Percentiles rank a stretch among this genome's conserved stretches.
phyloP scores from a whole-genome alignment of 78 protist species.

The Speleostelium caveatum region DNA sequence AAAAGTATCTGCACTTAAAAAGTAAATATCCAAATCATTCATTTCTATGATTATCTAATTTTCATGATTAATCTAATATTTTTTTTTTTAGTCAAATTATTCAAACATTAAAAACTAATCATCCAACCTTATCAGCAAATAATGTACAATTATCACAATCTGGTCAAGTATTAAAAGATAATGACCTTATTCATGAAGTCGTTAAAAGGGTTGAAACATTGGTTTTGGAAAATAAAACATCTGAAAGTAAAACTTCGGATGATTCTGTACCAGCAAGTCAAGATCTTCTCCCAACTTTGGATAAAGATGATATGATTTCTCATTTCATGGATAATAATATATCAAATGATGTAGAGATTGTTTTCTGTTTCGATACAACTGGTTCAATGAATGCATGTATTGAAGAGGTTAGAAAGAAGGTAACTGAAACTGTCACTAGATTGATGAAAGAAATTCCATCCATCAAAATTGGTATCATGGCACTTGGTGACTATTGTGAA shows the following conservation, averaged over 20 bases:
- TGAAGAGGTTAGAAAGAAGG: constrained; percentile 56
- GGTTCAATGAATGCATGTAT: constrained; percentile 59
- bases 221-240: background rate
- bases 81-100: constrained; percentile 8
- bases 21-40: background rate
- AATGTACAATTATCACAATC: constrained; percentile 21
- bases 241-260: background rate
- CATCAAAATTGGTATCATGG: constrained; percentile 68
- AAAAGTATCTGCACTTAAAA: constrained; percentile 9
- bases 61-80: background rate
- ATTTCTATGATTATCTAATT: background rate
- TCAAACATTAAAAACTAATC: constrained; percentile 2
- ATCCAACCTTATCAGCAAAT: constrained; percentile 5
- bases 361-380: constrained; percentile 78
- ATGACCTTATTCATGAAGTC: background rate
- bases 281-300: constrained; percentile 6
- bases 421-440: constrained; percentile 29
- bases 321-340: constrained; percentile 41
- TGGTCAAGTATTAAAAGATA: constrained; percentile 6
- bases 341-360: constrained; percentile 69
- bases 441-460: constrained; percentile 69
- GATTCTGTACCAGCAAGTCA: background rate
- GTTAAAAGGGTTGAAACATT: constrained; percentile 40
- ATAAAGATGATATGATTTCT: constrained; percentile 21
- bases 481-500: constrained; percentile 80